Evolutionary conservation across 805 yeast genomes (phyloP).

Genomic region (Saccharomycopsis synnaedendra): DNA sequence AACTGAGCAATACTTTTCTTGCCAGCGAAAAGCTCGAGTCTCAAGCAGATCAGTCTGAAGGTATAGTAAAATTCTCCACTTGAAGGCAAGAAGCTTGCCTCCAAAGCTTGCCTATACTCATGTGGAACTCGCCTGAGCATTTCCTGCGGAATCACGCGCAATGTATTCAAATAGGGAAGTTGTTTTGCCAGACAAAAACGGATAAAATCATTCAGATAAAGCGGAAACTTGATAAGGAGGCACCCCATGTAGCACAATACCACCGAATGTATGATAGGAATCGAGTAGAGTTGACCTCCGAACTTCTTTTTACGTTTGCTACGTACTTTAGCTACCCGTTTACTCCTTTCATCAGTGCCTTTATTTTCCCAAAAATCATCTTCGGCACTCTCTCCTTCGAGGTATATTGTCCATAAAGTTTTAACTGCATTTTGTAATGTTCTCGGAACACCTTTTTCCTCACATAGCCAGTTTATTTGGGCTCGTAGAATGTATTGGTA

Average conservation of each 20-base stretch:
- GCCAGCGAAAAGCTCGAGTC: neutral
- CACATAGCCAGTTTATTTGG: conserved; percentile 33
- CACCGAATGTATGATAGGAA: conserved; percentile 20
- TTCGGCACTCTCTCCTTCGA: conserved; percentile 8
- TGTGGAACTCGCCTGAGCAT: conserved; percentile 29
- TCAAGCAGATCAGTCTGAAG: neutral
- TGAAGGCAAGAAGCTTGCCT: conserved; percentile 28
- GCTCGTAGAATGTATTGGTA: conserved; percentile 39
- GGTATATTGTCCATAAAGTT: conserved; percentile 25
- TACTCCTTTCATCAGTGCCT: neutral
- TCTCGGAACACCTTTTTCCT: conserved; percentile 22
- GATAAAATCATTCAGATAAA: conserved; percentile 38
- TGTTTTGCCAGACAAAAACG: conserved; percentile 29
- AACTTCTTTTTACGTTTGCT: conserved; percentile 1
- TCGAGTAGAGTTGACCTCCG: conserved; percentile 16
- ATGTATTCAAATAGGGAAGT: conserved; percentile 38
- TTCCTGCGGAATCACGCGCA: conserved; percentile 28
- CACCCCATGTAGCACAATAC: conserved; percentile 40
- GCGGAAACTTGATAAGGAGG: conserved; percentile 35
- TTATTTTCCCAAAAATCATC: neutral
- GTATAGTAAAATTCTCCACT: conserved; percentile 25
- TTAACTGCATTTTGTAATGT: conserved; percentile 25
- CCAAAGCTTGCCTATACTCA: conserved; percentile 18
- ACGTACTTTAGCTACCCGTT: neutral
- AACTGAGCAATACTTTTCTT: neutral